Evolutionary conservation across 2,329 filamentous ascomycete species (phyloP), one percentile per base, ranked within the genome.

Genomic region (Cercospora sp.): DNA sequence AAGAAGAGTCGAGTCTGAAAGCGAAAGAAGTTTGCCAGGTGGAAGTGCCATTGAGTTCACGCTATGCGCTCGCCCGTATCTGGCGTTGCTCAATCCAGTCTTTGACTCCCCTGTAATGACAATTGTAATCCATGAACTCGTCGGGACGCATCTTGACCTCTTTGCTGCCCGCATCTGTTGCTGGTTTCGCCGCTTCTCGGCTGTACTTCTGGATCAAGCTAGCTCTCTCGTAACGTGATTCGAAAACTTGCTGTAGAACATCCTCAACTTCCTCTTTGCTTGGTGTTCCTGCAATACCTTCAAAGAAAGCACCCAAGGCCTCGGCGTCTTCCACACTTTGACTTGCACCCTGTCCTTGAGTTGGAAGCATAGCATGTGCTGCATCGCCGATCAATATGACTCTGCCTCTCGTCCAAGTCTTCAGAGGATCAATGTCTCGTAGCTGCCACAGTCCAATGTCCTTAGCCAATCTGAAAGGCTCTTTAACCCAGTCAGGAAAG

Each of bases 361-460:
- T 82, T 0, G 82, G 82, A 2, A 82, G 73, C 73, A 77, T 80
- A 1, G 79, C 76, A 71, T 81, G 80, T 4, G 79, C 79, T 3
- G 79, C 78, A 65, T 81, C 80, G 0, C 80, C 80, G 9, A 81
- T 77, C 12, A 80, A 62, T 7, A 76, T 74, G 9, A 77, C 69
- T 61, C 68, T 70, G 30, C 71, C 72, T 30, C 77, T 76, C 5
- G 62, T 76, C 79, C 79, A 82, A 5, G 71, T 79, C 2, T 71
- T 66, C n/a, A 84, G 63, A 0, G 81, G 79, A 60, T 83, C 81
- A 28, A 81, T 69, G 67, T 84, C 69, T 82, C 81, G 81, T 81
- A 85, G 0, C 67, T 83, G 81, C 82, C 82, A 85, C 0, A 84
- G 73, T 0, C 78, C 80, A 1, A 83, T 76, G 53, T 79, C 76